Evolutionary conservation across 345 rosid genomes (phyloP).

Genomic region (Eucalyptus grandis): DNA sequence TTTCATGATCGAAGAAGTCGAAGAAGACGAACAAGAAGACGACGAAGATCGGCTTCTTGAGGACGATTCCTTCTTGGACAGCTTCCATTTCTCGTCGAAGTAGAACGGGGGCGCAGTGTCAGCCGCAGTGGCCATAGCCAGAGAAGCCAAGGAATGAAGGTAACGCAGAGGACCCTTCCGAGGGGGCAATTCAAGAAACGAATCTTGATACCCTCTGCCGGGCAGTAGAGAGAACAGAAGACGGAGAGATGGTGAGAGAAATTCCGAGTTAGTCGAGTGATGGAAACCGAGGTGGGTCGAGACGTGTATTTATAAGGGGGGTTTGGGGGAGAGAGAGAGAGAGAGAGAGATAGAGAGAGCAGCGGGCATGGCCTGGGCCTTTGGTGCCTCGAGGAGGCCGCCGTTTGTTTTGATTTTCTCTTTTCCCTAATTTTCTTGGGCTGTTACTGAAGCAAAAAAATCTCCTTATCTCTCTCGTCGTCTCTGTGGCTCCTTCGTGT

Average conservation of each 20-base stretch:
- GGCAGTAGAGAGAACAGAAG: background rate
- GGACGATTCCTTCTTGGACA: constrained; percentile 47
- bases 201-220: background rate
- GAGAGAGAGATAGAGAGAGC: background rate
- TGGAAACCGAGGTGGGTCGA: background rate
- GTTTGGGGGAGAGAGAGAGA: background rate
- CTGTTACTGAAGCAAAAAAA: background rate
- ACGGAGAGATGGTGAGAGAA: background rate
- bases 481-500: background rate
- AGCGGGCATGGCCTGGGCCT: background rate
- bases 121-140: constrained; percentile 1
- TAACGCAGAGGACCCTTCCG: background rate
- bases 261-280: background rate
- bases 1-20: constrained; percentile 31
- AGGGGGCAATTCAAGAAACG: background rate
- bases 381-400: background rate
- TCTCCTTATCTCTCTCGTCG: background rate
- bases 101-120: constrained; percentile 25
- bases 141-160: constrained; percentile 18
- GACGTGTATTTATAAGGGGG: background rate
- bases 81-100: constrained; percentile 51
- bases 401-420: background rate
- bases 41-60: constrained; percentile 37
- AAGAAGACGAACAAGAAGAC: constrained; percentile 26
- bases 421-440: background rate